phyloP scores from a whole-genome alignment of 805 yeast genomes.

The Ogataea ramenticola region DNA sequence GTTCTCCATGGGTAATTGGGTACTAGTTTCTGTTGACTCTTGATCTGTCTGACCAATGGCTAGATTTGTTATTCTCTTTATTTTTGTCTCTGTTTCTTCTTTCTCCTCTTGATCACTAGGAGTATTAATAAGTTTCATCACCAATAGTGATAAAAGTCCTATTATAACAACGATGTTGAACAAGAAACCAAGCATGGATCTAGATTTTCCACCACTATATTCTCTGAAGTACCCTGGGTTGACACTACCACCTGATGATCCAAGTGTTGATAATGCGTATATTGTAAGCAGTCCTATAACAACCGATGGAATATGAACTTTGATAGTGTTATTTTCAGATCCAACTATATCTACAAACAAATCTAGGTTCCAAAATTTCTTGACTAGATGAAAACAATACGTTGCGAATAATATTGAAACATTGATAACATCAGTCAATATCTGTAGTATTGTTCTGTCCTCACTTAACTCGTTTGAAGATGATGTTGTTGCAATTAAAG shows the following conservation, averaged over 20 bases:
- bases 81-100: neutral
- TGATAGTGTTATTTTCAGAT: slow-evolving; percentile 13
- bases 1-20: no score
- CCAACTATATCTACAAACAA: slow-evolving; percentile 17
- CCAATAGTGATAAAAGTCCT: neutral
- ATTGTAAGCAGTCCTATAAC: slow-evolving; percentile 6
- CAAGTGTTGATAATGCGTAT: slow-evolving; percentile 6
- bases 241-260: slow-evolving; percentile 3
- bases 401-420: slow-evolving; percentile 5
- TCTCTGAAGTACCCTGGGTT: neutral
- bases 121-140: neutral
- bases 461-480: neutral
- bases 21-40: no score
- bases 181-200: neutral
- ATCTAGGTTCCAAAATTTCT: slow-evolving; percentile 20
- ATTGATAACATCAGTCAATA: slow-evolving; percentile 8
- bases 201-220: neutral
- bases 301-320: slow-evolving; percentile 22
- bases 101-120: neutral
- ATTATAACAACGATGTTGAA: neutral
- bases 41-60: no score
- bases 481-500: no score
- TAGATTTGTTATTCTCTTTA: no score
- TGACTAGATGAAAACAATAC: slow-evolving; percentile 3
- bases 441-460: neutral